These are phyloP conservation scores for Talaromyces liani DNA, from an alignment of 495 filamentous ascomycete genomes.

Conservation along the genomic window DNA sequence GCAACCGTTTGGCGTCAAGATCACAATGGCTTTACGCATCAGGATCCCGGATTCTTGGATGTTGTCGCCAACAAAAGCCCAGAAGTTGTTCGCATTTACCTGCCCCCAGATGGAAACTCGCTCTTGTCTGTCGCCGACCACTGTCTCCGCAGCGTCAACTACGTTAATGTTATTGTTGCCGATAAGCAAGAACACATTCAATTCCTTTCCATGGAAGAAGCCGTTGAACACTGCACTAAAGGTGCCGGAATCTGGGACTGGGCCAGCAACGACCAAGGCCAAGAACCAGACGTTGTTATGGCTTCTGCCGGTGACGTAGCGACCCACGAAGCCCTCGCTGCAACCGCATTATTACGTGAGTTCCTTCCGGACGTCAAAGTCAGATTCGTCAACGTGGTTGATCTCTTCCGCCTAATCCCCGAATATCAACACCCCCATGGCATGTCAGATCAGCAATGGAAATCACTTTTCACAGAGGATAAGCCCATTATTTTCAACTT, in stretches of 20 bases:
- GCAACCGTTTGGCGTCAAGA: conserved; percentile 72
- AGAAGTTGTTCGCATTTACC: conserved; percentile 68
- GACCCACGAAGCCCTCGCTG: conserved; percentile 62
- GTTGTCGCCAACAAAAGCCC: conserved; percentile 69
- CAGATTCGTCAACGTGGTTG: conserved; percentile 68
- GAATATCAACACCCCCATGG: conserved; percentile 60
- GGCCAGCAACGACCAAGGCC: conserved; percentile 49
- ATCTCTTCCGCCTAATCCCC: conserved; percentile 67
- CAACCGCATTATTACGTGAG: conserved; percentile 56
- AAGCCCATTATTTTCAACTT: conserved; percentile 71
- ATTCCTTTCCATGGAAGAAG: conserved; percentile 59
- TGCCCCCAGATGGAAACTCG: conserved; percentile 68
- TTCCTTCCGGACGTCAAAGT: conserved; percentile 60
- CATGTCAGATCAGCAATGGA: conserved; percentile 52
- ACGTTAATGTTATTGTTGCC: conserved; percentile 69
- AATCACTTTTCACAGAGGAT: conserved; percentile 57
- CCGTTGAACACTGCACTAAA: conserved; percentile 63
- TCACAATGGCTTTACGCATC: conserved; percentile 74
- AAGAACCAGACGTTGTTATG: conserved; percentile 62
- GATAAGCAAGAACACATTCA: conserved; percentile 73
- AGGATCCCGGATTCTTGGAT: conserved; percentile 70
- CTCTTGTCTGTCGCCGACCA: conserved; percentile 62
- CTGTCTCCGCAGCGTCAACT: conserved; percentile 60
- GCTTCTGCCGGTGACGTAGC: conserved; percentile 63
- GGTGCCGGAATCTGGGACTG: conserved; percentile 54